Evolutionary conservation across 179 eudicot genomes (phyloP), one percentile per base, ranked within the genome.

Genomic region (Silene vulgaris): DNA sequence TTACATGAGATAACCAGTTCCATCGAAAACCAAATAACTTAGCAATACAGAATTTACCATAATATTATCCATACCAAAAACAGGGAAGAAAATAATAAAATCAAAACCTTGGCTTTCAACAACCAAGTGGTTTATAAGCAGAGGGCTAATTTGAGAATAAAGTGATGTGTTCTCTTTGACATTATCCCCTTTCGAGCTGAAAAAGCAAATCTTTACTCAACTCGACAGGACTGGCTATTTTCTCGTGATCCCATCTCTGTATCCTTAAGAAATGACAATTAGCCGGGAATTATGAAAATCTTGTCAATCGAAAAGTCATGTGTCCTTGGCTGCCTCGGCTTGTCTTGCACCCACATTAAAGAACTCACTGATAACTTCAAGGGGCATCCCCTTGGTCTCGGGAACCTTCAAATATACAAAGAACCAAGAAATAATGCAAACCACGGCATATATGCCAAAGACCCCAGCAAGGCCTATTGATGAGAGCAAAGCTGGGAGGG

Each of bases 311-410:
- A 26, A 52, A 74, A 54, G 19, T 79, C 29, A 79, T 14, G 2
- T 70, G 17, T 64, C 66, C 60, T 82, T 82, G 8, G 75, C 84
- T 37, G 79, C 80, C 45, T 82, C 84, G 64, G 82, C 79, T 71
- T 89, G 90, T 80, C 82, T 84, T 2, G 97, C 92, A 20, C 97
- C 97, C 43, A 91, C 84, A 37, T 87, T 86, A 26, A 91, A 91
- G 89, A 91, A 91, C 76, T 91, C 96, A 0, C 92, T 83, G 5
- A 91, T 91, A 68, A 91, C 96, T 82, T 91, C 92, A 74, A 90
- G 91, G 32, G 96, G 93, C 96, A 90, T 89, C 4, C 91, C 93
- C 80, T 89, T 90, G 0, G 95, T 90, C 84, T 91, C 97, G 0
- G 97, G 96, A 29, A 91, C 97, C 80, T 88, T 91, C 28, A 86